phyloP scores from a whole-genome alignment of 306 rosid species.

The Quercus suber region DNA sequence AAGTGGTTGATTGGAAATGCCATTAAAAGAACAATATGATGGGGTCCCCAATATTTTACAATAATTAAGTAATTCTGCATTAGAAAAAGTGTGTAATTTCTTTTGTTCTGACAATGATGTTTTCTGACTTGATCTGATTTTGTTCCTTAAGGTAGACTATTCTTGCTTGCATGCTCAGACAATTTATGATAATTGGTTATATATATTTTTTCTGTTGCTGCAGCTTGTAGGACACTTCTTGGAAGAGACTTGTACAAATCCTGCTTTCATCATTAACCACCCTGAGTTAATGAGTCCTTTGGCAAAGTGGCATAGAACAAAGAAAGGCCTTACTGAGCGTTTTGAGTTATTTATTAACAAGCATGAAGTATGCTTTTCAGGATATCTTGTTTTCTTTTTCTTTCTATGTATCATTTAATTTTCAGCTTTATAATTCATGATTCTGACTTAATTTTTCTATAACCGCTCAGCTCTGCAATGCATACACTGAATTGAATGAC shows the following conservation, averaged over 20 bases:
- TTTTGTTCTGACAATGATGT: too few species aligned
- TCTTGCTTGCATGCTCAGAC: not conserved
- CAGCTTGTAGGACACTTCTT: conserved; percentile 98
- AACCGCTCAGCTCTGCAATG: conserved; percentile 71
- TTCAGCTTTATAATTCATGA: not conserved
- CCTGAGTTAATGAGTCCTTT: conserved; percentile 96
- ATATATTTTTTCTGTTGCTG: conserved; percentile 21
- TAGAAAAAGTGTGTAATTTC: too few species aligned
- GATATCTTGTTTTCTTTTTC: not conserved
- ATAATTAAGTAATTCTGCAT: not conserved
- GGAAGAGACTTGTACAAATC: conserved; percentile 86
- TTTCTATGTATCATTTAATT: not conserved
- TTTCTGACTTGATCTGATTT: not conserved
- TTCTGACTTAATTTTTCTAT: conserved; percentile 11
- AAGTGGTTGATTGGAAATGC: too few species aligned
- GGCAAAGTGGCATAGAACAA: conserved; percentile 93
- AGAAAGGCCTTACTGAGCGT: conserved; percentile 84
- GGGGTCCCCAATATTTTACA: not conserved
- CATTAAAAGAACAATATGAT: not conserved
- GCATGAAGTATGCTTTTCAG: conserved; percentile 60
- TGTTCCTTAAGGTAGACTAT: not conserved
- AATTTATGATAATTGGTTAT: not conserved
- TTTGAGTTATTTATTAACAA: conserved; percentile 84
- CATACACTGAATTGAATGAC: conserved; percentile 92
- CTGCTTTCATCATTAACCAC: conserved; percentile 80